Evolutionary conservation across 148 eudicot species (phyloP).

Genomic region (Rhododendron ovatum): DNA sequence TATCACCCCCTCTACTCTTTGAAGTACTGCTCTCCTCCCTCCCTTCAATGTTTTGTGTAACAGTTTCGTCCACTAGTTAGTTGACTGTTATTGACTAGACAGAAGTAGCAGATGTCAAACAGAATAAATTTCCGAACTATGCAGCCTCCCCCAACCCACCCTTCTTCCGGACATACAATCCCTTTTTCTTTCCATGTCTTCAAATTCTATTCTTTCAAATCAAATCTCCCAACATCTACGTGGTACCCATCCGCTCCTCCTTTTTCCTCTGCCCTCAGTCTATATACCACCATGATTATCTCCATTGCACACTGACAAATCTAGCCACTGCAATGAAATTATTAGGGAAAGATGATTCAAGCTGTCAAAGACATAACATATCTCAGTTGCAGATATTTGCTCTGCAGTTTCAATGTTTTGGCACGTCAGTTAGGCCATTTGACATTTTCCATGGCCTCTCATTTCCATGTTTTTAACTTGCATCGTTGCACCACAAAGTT

Average conservation of each 20-base stretch:
- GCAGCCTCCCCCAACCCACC: background rate
- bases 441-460: background rate
- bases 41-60: background rate
- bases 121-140: background rate
- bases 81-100: background rate
- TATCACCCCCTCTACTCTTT: background rate
- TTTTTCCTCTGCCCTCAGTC: background rate
- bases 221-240: background rate
- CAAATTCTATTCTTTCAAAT: background rate
- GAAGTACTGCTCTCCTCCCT: background rate
- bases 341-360: background rate
- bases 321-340: background rate
- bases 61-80: background rate
- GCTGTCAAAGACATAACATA: background rate
- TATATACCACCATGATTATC: background rate
- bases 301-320: background rate
- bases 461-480: background rate
- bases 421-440: background rate
- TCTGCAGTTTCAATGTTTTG: background rate
- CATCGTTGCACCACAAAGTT: background rate
- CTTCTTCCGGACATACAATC: background rate
- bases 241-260: background rate
- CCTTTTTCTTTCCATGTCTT: background rate
- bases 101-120: background rate
- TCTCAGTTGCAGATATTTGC: background rate